Evolutionary conservation across 768 basidiomycete genomes (phyloP), one percentile per base, ranked within the genome.

Genomic region (Crassisporium funariophilum): DNA sequence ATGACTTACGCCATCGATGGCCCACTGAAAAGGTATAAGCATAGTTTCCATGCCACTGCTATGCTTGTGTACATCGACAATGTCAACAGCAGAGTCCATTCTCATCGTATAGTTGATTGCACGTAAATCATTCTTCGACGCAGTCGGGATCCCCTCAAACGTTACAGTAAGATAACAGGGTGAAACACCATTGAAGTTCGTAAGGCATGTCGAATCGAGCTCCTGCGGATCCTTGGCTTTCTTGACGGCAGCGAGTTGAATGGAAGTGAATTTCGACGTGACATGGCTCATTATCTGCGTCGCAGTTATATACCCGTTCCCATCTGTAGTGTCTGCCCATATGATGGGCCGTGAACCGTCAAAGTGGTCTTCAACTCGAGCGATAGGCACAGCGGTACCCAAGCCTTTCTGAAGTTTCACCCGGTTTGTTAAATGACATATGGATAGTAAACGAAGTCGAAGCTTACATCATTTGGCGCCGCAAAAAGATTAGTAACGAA

Each of bases 21-120:
- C 84, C 77, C 88, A 84, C 52, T 91, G 89, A 16, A 91, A 53
- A 1, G 89, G 89, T 13, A 91, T 59, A 22, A 88, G 73, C 36
- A 83, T 68, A 43, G 68, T 68, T 62, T 90, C 86, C 53, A 84
- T 81, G 63, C 88, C 86, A 49, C 85, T 83, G 3, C 67, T 77
- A 57, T 88, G 87, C 15, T 70, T 67, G 16, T 72, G 69, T 0
- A 88, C 88, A 54, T 91, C 77, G 52, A 90, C 78, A 50, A 80
- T 78, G 16, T 61, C 54, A 13, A 90, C 67, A 9, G 88, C 87
- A 3, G 69, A 74, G 60, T 91, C 89, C 0, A 81, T 84, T 25
- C 75, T 69, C 44, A 90, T 76, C 0, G 86, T 90, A 60, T 91
- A 91, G 49, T 84, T 81, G 53, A 87, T 56, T 5, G 75, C 64